phyloP scores from a whole-genome alignment of 495 filamentous ascomycete species.

The Cudoniella acicularis region DNA sequence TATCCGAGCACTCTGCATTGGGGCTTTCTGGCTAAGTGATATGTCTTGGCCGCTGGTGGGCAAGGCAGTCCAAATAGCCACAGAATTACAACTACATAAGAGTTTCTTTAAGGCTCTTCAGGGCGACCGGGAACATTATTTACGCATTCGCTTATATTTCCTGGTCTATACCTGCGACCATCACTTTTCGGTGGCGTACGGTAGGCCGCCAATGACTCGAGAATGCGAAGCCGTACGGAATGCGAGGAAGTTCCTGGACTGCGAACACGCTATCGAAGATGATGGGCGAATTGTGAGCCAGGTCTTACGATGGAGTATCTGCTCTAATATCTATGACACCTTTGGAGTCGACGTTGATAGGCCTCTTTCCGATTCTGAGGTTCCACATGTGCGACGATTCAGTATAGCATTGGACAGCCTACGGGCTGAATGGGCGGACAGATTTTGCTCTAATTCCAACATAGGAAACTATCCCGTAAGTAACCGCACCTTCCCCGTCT shows the following conservation, averaged over 20 bases:
- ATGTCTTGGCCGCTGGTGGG: conserved; percentile 34
- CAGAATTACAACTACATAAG: conserved; percentile 33
- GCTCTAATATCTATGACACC: conserved; percentile 38
- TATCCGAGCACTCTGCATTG: conserved; percentile 32
- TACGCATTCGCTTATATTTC: conserved; percentile 31
- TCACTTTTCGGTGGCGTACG: conserved; percentile 38
- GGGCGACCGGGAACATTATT: conserved; percentile 40
- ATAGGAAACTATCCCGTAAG: too few relatives aligned
- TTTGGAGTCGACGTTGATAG: background rate
- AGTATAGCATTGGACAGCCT: too few relatives aligned
- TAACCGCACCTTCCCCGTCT: too few relatives aligned
- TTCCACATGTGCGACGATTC: too few relatives aligned
- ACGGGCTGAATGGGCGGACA: too few relatives aligned
- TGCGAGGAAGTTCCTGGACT: conserved; percentile 47
- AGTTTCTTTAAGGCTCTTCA: conserved; percentile 25
- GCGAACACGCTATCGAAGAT: conserved; percentile 39
- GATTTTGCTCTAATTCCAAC: too few relatives aligned
- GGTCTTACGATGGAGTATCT: conserved; percentile 52
- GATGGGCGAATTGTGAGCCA: conserved; percentile 53
- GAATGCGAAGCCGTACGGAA: conserved; percentile 49
- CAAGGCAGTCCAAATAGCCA: conserved; percentile 35
- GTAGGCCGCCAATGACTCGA: conserved; percentile 35
- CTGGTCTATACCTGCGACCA: conserved; percentile 38
- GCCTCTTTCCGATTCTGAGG: too few relatives aligned
- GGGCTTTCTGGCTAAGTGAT: conserved; percentile 33